Evolutionary conservation across 257 asterid genomes (phyloP), one percentile per base, ranked within the genome.

Genomic region (Petunia secreta): DNA sequence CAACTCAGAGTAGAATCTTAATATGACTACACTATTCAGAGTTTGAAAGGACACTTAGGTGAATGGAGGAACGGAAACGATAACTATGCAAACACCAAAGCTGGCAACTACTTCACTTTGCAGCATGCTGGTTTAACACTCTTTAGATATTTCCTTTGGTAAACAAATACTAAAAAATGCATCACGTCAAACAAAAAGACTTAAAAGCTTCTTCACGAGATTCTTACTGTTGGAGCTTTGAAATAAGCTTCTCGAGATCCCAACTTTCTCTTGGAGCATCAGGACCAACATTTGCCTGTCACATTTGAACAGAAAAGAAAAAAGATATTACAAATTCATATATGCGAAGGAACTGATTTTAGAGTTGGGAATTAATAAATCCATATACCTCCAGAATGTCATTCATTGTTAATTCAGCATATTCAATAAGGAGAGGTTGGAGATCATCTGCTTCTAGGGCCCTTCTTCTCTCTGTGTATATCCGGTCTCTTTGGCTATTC

Each of bases 401-500:
- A 85, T 96, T 97, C 99, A 96, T 92, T 57, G 99, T 96, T 87
- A 96, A 81, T 83, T 94, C 99, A 81, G 99, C 98, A 85, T 96
- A 96, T 89, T 96, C 99, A 83, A 89, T 84, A 46, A 96, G 93
- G 83, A 93, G 98, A 77, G 94, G 83, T 83, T 89, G 94, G 83
- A 96, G 98, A 84, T 94, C 91, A 64, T 92, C 95, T 46, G 99
- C 89, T 88, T 91, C 94, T 44, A 96, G 88, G 36, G 99, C 99
- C 71, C 97, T 92, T 87, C 98, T 92, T 89, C 99, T 88, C 89
- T 96, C 99, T 1, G 95, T 91, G 79, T 96, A 96, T 41, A 96
- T 94, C 84, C 99, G 91, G 83, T 96, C 98, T 89, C 98, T 89
- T 89, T 96, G 99, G 90, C 99, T 96, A 89, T 94, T 96, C 84